Conservation (phyloP, 1,284 basidiomycete genomes). For the Boletus mariae region DNA sequence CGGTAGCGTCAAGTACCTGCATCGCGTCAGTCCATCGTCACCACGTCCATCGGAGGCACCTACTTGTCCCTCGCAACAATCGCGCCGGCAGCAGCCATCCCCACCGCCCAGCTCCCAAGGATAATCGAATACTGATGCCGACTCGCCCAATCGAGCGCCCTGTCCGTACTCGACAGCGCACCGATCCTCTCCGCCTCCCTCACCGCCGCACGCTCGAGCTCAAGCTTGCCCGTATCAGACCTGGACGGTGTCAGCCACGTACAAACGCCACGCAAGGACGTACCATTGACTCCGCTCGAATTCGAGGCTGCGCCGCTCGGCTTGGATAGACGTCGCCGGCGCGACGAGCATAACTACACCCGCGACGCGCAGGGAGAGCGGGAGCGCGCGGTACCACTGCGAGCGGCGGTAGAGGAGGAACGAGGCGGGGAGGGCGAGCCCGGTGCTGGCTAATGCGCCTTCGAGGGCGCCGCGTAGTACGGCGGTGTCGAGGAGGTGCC, state of each 20-base stretch:
- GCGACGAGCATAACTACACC: conserved; percentile 67
- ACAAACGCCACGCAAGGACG: background rate
- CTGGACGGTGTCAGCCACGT: conserved; percentile 20
- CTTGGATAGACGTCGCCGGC: conserved; percentile 71
- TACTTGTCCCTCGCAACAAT: conserved; percentile 68
- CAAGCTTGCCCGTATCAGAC: conserved; percentile 56
- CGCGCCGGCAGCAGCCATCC: conserved; percentile 67
- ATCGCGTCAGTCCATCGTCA: background rate
- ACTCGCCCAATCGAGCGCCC: conserved; percentile 68
- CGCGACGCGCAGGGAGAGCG: conserved; percentile 75
- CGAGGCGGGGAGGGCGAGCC: conserved; percentile 53
- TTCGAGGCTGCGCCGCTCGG: conserved; percentile 75
- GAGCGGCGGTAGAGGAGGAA: conserved; percentile 56
- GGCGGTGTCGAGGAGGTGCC: conserved; percentile 50
- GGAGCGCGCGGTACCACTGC: conserved; percentile 67
- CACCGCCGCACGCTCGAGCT: conserved; percentile 54
- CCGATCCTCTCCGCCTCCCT: conserved; percentile 56
- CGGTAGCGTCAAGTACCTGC: conserved; percentile 50
- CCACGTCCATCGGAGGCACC: background rate
- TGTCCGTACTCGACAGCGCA: conserved; percentile 53
- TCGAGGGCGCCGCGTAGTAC: conserved; percentile 62
- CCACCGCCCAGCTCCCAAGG: conserved; percentile 76
- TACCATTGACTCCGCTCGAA: conserved; percentile 54
- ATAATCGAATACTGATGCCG: conserved; percentile 83
- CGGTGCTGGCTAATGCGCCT: conserved; percentile 53